These are phyloP conservation scores for Sclerotinia nivalis DNA, from an alignment of 2,329 filamentous ascomycete genomes.

Conservation along the genomic window DNA sequence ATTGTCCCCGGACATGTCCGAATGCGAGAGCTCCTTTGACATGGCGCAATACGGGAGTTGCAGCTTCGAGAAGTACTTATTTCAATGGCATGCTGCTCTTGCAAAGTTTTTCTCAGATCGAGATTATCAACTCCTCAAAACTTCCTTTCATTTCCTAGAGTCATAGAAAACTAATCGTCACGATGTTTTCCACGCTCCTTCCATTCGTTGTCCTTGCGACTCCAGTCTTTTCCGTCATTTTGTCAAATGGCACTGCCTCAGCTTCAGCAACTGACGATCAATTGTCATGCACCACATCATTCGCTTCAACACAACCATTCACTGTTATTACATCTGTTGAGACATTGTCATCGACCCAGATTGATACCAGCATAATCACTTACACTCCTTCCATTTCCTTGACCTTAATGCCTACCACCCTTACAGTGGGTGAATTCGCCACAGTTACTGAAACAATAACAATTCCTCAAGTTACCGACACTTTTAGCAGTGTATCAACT, in stretches of 20 bases:
- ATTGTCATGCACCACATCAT: conserved; percentile 6
- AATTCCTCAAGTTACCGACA: conserved; percentile 6
- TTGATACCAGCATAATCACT: conserved; percentile 1
- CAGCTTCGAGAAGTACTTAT: neutral
- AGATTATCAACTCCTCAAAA: conserved; percentile 9
- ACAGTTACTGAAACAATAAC: neutral
- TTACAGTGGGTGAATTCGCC: conserved; percentile 1
- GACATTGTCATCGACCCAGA: neutral
- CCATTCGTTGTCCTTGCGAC: conserved; percentile 5
- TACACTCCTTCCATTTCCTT: conserved; percentile 4
- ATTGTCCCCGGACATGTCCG: neutral
- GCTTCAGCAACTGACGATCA: neutral
- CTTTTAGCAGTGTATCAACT: neutral
- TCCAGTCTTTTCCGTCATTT: conserved; percentile 10
- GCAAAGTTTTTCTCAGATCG: neutral
- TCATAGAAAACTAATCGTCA: neutral
- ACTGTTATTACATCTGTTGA: neutral
- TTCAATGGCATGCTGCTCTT: neutral
- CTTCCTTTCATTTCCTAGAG: conserved; percentile 3
- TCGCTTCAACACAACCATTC: neutral
- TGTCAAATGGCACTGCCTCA: neutral
- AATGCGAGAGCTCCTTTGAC: neutral
- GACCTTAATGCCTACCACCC: neutral
- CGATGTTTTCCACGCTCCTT: conserved; percentile 9
- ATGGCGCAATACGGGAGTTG: neutral